A percentile compares a stretch with the other conserved stretches of the same genome.
Conservation (phyloP, 2,329 filamentous ascomycete genomes). For the Coniochaeta sp. region DNA sequence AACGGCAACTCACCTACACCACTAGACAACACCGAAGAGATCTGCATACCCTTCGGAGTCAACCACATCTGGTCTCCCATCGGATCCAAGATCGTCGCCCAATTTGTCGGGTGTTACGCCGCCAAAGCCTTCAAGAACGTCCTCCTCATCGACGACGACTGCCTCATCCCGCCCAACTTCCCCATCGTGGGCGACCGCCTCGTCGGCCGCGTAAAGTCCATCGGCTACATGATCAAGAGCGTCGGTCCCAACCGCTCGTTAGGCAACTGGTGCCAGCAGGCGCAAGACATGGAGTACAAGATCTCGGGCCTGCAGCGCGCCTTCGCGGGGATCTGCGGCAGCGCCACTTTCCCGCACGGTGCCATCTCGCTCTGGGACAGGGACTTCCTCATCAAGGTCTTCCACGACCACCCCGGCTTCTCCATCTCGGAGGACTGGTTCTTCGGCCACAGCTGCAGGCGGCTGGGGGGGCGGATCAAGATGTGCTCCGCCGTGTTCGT, state of each 20-base stretch:
- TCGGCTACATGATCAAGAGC: constrained; percentile 42
- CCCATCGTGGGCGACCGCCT: constrained; percentile 37
- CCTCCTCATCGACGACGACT: constrained; percentile 43
- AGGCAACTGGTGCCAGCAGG: constrained; percentile 33
- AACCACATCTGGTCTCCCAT: constrained; percentile 41
- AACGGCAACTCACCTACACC: constrained; percentile 40
- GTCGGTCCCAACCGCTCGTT: constrained; percentile 26
- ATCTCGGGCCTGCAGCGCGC: constrained; percentile 36
- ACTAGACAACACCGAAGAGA: constrained; percentile 37
- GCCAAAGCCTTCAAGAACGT: constrained; percentile 36
- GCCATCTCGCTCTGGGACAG: constrained; percentile 42
- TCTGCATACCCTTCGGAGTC: constrained; percentile 34
- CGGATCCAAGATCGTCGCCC: constrained; percentile 40
- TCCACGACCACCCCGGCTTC: constrained; percentile 41
- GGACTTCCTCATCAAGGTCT: constrained; percentile 35
- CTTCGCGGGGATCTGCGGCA: constrained; percentile 35
- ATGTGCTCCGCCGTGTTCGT: constrained; percentile 44
- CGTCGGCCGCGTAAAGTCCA: constrained; percentile 30
- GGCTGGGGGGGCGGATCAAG: constrained; percentile 33
- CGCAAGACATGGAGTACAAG: constrained; percentile 47
- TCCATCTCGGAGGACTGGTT: constrained; percentile 45
- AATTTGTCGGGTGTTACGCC: constrained; percentile 40
- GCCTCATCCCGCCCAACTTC: constrained; percentile 37
- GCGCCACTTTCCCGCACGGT: constrained; percentile 42
- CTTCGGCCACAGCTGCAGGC: constrained; percentile 38